Evolutionary conservation across 2,329 filamentous ascomycete genomes (phyloP).

Genomic region (Aspergillus terreus): DNA sequence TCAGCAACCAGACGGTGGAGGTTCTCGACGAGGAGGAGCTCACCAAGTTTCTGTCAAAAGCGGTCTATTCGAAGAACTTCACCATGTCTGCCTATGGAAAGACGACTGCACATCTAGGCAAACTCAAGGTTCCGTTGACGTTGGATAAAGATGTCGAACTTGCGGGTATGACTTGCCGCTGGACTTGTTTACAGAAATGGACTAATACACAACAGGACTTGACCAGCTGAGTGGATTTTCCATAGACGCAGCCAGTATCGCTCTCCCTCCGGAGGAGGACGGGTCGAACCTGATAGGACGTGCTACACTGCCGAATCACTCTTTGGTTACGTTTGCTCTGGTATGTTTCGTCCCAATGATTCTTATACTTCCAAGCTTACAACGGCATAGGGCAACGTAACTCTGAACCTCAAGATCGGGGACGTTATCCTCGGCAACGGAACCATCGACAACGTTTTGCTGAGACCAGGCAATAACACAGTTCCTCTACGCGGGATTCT

Average conservation of each 20-base stretch:
- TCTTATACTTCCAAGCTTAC: background rate
- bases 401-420: slow-evolving; percentile 42
- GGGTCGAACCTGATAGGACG: slow-evolving; percentile 44
- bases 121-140: slow-evolving; percentile 34
- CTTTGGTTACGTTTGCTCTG: slow-evolving; percentile 39
- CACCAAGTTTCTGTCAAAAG: slow-evolving; percentile 35
- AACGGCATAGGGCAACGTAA: slow-evolving; percentile 40
- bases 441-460: slow-evolving; percentile 36
- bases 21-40: slow-evolving; percentile 42
- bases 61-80: slow-evolving; percentile 38
- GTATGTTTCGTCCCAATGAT: slow-evolving; percentile 5
- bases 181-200: background rate
- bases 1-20: slow-evolving; percentile 34
- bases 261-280: slow-evolving; percentile 34
- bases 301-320: slow-evolving; percentile 46
- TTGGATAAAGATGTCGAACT: slow-evolving; percentile 44
- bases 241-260: slow-evolving; percentile 34
- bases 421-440: slow-evolving; percentile 40
- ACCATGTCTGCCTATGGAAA: slow-evolving; percentile 39
- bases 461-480: slow-evolving; percentile 46
- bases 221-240: slow-evolving; percentile 40
- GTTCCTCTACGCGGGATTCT: slow-evolving; percentile 14
- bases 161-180: slow-evolving; percentile 15
- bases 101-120: slow-evolving; percentile 38
- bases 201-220: slow-evolving; percentile 20